phyloP scores from a whole-genome alignment of 345 rosid genomes.

The Lepidium aucheri region DNA sequence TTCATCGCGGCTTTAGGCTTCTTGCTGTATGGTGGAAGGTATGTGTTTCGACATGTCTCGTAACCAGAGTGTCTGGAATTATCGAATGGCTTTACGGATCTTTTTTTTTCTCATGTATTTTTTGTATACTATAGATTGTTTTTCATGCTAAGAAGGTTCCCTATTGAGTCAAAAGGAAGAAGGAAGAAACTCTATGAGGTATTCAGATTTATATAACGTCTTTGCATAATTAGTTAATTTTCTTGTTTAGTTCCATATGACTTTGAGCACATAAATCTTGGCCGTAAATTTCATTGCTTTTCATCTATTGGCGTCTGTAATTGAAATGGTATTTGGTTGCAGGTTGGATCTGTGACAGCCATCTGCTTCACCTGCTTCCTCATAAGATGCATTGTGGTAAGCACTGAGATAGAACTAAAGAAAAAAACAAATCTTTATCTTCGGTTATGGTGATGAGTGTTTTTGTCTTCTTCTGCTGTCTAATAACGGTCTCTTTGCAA shows the following conservation, averaged over 20 bases:
- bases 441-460: not conserved
- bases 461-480: too few relatives aligned
- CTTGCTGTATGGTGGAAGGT: slow-evolving; percentile 99
- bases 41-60: slow-evolving; percentile 11
- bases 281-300: not conserved
- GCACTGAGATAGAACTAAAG: slow-evolving; percentile 9
- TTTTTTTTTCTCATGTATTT: not conserved
- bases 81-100: not conserved
- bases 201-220: not conserved
- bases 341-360: slow-evolving; percentile 99
- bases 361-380: slow-evolving; percentile 96
- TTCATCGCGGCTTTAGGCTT: slow-evolving; percentile 87
- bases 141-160: slow-evolving; percentile 92
- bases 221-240: not conserved
- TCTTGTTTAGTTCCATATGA: not conserved
- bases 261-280: not conserved
- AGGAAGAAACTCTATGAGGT: slow-evolving; percentile 99
- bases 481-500: not conserved
- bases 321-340: slow-evolving; percentile 14
- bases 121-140: slow-evolving; percentile 49
- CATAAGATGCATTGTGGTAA: slow-evolving; percentile 86
- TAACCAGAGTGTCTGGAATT: slow-evolving; percentile 1
- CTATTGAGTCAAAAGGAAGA: slow-evolving; percentile 97
- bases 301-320: not conserved
- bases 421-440: not conserved